phyloP scores from a whole-genome alignment of 2,329 filamentous ascomycete genomes.

The Chaetomium sp. region DNA sequence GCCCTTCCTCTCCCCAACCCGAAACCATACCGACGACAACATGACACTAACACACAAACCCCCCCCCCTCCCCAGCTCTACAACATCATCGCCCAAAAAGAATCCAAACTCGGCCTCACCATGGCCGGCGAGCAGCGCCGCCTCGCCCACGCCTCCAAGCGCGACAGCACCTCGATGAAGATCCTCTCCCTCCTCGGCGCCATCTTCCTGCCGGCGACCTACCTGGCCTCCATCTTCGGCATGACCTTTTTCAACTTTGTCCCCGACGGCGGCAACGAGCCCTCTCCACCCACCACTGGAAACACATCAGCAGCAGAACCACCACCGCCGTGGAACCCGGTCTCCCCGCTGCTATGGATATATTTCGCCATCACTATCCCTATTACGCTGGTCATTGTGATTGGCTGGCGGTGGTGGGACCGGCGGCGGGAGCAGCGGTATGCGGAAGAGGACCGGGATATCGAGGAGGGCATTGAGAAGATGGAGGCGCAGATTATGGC shows the following conservation, averaged over 20 bases:
- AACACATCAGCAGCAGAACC: neutral
- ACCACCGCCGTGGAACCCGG: slow-evolving; percentile 40
- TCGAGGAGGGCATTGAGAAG: slow-evolving; percentile 57
- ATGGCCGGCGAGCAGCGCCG: slow-evolving; percentile 63
- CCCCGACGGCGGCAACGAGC: slow-evolving; percentile 39
- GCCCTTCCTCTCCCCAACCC: neutral
- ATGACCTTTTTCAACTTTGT: slow-evolving; percentile 70
- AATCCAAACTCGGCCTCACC: slow-evolving; percentile 64
- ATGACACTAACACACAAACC: neutral
- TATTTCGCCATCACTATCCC: slow-evolving; percentile 65
- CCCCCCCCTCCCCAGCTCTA: slow-evolving; percentile 52
- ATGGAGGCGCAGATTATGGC: slow-evolving; percentile 62
- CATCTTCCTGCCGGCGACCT: slow-evolving; percentile 64
- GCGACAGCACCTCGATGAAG: slow-evolving; percentile 67
- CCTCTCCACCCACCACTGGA: neutral
- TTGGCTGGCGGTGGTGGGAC: slow-evolving; percentile 58
- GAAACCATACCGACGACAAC: neutral
- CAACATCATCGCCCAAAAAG: slow-evolving; percentile 67
- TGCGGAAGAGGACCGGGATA: slow-evolving; percentile 51
- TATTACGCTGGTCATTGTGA: slow-evolving; percentile 57
- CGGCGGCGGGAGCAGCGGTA: slow-evolving; percentile 52
- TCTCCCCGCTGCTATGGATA: slow-evolving; percentile 60
- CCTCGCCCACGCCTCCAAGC: slow-evolving; percentile 61
- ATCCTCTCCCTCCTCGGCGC: slow-evolving; percentile 65
- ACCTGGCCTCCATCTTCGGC: slow-evolving; percentile 64